Conservation (phyloP, 495 filamentous ascomycete species). For the Tuber borchii region DNA sequence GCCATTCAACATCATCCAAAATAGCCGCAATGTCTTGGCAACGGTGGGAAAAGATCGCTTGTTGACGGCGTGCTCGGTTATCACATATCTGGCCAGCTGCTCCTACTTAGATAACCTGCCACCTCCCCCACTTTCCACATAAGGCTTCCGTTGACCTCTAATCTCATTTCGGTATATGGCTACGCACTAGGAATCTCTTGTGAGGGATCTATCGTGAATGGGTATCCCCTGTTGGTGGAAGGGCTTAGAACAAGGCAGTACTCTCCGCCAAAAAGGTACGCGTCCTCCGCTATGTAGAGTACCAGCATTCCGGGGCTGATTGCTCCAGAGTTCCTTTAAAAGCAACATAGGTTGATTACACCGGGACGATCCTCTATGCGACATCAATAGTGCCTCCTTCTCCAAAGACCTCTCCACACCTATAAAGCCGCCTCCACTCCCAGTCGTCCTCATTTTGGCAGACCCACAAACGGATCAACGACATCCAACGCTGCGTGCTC, state of each 20-base stretch:
- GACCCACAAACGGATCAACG: slow-evolving; percentile 43
- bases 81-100: too few species aligned
- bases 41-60: too few species aligned
- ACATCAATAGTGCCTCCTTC: slow-evolving; percentile 72
- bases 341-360: slow-evolving; percentile 84
- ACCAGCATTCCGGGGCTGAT: slow-evolving; percentile 6
- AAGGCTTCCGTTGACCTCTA: too few species aligned
- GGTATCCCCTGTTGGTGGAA: too few species aligned
- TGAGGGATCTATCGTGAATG: slow-evolving; percentile 18
- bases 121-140: too few species aligned
- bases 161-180: too few species aligned
- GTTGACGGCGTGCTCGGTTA: too few species aligned
- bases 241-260: slow-evolving; percentile 72
- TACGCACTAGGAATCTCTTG: slow-evolving; percentile 6
- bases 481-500: slow-evolving; percentile 53
- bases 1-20: too few species aligned
- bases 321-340: slow-evolving; percentile 45
- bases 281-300: not conserved
- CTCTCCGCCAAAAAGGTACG: slow-evolving; percentile 72
- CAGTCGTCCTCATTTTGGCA: slow-evolving; percentile 72
- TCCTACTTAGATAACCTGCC: too few species aligned
- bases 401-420: slow-evolving; percentile 64
- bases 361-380: slow-evolving; percentile 73
- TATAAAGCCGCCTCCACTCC: slow-evolving; percentile 90
- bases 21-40: too few species aligned